Evolutionary conservation across 805 yeast genomes (phyloP).

Genomic region (Kuraishia cidri): DNA sequence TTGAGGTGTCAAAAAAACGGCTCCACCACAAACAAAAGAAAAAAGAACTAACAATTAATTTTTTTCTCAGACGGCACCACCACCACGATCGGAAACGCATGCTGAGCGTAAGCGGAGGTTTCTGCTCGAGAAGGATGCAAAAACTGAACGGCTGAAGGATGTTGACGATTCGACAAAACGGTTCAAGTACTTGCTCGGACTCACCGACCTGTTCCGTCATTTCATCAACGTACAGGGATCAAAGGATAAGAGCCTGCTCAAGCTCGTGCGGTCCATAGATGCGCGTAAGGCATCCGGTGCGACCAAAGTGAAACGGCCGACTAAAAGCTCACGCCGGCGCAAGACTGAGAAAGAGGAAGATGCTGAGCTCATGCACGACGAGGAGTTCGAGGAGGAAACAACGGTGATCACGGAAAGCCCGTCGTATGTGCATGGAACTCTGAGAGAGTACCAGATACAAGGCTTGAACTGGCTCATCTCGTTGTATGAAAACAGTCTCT

Average conservation of each 20-base stretch:
- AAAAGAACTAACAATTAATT: no score
- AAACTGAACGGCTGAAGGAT: conserved; percentile 42
- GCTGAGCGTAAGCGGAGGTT: conserved; percentile 37
- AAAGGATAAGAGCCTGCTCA: conserved; percentile 65
- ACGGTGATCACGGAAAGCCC: conserved; percentile 87
- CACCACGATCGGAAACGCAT: conserved; percentile 18
- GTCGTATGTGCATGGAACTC: conserved; percentile 59
- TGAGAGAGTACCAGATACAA: conserved; percentile 76
- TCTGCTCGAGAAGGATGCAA: conserved; percentile 44
- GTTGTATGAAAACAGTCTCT: conserved; percentile 55
- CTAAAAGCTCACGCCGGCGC: conserved; percentile 42
- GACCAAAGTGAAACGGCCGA: conserved; percentile 17
- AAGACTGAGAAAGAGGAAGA: conserved; percentile 96
- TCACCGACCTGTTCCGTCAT: conserved; percentile 82
- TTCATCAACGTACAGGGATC: conserved; percentile 78
- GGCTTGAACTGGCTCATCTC: conserved; percentile 76
- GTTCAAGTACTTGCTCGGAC: conserved; percentile 69
- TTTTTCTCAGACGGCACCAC: no score
- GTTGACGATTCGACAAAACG: conserved; percentile 68
- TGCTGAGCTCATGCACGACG: conserved; percentile 81
- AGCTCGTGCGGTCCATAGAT: conserved; percentile 49
- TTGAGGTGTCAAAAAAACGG: no score
- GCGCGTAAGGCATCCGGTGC: conserved; percentile 33
- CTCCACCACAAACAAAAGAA: no score
- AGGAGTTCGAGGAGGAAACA: conserved; percentile 53